Percentiles rank a stretch among this genome's conserved stretches.
phyloP scores from a whole-genome alignment of 257 asterid species.

The Salvia miltiorrhiza region DNA sequence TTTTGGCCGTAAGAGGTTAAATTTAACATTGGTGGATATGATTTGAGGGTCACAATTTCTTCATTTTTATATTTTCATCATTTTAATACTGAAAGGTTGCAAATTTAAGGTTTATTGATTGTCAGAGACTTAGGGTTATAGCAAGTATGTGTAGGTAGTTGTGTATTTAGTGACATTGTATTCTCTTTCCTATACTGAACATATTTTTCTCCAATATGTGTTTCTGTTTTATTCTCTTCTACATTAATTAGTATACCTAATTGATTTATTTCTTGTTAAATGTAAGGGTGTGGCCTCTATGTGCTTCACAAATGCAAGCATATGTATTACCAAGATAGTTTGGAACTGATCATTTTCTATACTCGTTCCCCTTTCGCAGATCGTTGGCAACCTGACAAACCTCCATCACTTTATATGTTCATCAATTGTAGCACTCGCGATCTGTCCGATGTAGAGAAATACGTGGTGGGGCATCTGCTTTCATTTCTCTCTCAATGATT shows the following conservation, averaged over 20 bases:
- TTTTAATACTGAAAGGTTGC: no score
- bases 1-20: no score
- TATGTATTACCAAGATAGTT: background rate
- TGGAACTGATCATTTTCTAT: constrained; percentile 9
- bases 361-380: constrained; percentile 39
- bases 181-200: no score
- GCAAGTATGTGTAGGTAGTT: no score
- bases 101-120: no score
- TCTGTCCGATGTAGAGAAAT: constrained; percentile 78
- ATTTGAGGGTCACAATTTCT: background rate
- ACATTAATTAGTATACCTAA: background rate
- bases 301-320: background rate
- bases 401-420: constrained; percentile 81
- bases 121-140: no score
- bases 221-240: background rate
- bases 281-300: background rate
- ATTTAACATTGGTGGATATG: background rate
- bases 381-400: constrained; percentile 83
- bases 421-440: constrained; percentile 87
- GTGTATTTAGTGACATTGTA: no score
- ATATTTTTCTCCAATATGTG: background rate
- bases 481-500: background rate
- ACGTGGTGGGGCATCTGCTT: constrained; percentile 64
- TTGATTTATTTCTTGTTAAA: background rate
- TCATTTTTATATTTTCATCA: background rate